Percentiles rank a stretch among this genome's conserved stretches.
phyloP scores from a whole-genome alignment of 352 stramenopile genomes.

The Plasmopara muralis region DNA sequence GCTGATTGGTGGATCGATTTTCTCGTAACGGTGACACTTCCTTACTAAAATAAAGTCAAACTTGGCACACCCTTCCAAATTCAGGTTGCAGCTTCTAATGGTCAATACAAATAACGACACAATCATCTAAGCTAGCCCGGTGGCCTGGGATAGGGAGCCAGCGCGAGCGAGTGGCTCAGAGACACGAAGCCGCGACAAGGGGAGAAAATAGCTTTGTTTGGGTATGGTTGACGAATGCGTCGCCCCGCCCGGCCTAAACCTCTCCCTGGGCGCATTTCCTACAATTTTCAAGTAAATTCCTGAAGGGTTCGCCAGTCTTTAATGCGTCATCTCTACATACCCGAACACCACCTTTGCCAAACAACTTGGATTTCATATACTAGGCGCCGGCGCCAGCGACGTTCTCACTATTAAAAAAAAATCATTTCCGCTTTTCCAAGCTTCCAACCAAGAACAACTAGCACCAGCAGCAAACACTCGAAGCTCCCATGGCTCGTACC shows the following conservation, averaged over 20 bases:
- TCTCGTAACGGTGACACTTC: conserved; percentile 16
- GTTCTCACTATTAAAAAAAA: background rate
- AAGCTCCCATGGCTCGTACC: conserved; percentile 87
- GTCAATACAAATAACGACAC: background rate
- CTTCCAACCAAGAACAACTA: conserved; percentile 15
- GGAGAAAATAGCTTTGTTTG: conserved; percentile 12
- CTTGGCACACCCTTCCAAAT: conserved; percentile 9
- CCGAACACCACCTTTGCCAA: conserved; percentile 31
- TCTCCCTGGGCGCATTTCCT: conserved; percentile 3
- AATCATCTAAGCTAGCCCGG: background rate
- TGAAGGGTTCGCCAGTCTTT: conserved; percentile 7
- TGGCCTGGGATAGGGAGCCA: conserved; percentile 11
- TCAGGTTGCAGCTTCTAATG: conserved; percentile 6
- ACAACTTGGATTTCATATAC: conserved; percentile 33
- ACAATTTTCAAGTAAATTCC: conserved; percentile 7
- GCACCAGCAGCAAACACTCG: background rate
- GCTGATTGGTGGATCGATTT: conserved; percentile 16
- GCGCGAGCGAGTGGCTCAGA: conserved; percentile 28
- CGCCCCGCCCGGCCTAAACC: conserved; percentile 16
- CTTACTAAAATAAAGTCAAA: conserved; percentile 32
- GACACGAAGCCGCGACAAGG: conserved; percentile 29
- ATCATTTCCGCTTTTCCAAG: conserved; percentile 46
- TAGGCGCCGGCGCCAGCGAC: background rate
- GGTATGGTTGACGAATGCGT: conserved; percentile 16
- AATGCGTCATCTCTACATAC: conserved; percentile 25